Evolutionary conservation across 805 yeast genomes (phyloP), one percentile per base, ranked within the genome.

Genomic region (Myxozyma vanderwaltii): DNA sequence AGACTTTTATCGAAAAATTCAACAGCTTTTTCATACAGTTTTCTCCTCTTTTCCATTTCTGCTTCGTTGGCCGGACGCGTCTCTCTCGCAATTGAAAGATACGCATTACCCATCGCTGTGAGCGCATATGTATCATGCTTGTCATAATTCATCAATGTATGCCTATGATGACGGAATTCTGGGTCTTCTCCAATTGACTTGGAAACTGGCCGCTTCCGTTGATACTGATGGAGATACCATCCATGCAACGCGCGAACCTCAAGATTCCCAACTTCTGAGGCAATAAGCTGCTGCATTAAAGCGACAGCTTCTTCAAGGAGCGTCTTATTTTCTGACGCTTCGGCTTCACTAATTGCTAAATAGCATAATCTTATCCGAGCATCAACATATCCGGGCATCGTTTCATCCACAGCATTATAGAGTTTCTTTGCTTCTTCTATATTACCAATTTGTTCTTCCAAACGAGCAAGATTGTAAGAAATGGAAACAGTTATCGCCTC

Each of bases 171-270:
- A 13, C 81, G 77, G 63, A 89, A 85, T 72, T 90, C 97, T n/a
- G 74, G 75, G 54, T 78, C 79, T 17, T 79, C 81, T 31, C 86
- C 85, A 69, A 80, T 80, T 60, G 81, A 82, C 61, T 74, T 77
- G 24, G 59, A 27, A 43, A 65, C 61, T 19, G 71, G 59, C 8
- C 69, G 67, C 6, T 59, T 60, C 10, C 67, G 64, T 54, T 71
- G 69, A 27, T 66, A 65, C 27, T 76, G 68, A 60, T 81, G 80
- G 66, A 91, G 76, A 69, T 83, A 89, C 97, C 98, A 94, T 33
- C 96, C 94, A 71, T 88, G 89, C 67, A 94, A 88, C 0, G 98
- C 87, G 63, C 99, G 84, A 1, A 89, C 85, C 71, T 91, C 97
- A 61, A 90, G 75, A 69, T 89, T 82, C 8, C 83, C 81, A 1